Evolutionary conservation across 2,329 filamentous ascomycete genomes (phyloP), one percentile per base, ranked within the genome.

Genomic region (Neofusicoccum umdonicola): DNA sequence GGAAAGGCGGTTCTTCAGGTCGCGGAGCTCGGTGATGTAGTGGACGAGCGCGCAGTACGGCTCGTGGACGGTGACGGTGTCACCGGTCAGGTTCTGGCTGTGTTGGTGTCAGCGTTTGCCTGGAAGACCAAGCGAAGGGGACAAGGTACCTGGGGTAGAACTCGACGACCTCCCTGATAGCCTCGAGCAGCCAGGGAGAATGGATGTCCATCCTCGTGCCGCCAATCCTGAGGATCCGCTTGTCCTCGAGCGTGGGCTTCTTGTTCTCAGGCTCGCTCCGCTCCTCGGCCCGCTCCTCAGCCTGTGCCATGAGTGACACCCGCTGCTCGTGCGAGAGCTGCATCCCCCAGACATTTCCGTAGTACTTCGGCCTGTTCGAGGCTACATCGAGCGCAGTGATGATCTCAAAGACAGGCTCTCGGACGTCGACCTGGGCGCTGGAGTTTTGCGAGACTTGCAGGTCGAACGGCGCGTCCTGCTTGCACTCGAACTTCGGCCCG

Each of bases 21-120:
- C 51, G 2, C 44, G 51, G 8, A 64, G 62, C 34, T 64, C 62
- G 17, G 51, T 56, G 34, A 64, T 50, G 17, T 64, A 42, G 51
- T 64, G 62, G 27, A 50, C 42, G 0, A 64, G 51, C 4, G 51
- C 62, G 11, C 51, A 57, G 44, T 56, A 64, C 3, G 62, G 62
- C 34, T 64, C 62, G 17, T 56, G 51, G 27, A 64, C 4, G 19
- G 62, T 57, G 9, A 64, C 51, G 31, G 42, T 50, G 17, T 64
- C 62, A 6, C 62, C 62, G 4, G 52, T 45, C 6, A 64, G 35
- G 44, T 64, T 64, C 50, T 64, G 62, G 35, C 62, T 64, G 50
- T 50, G 22, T 6, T 35, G 19, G 1, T 3, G n/a, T 58, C 11
- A 58, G 54, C 27, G 35, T 39, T 8, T 39, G 12, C 8, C 35